A percentile compares a stretch with the other conserved stretches of the same genome.
phyloP scores from a whole-genome alignment of 1,284 basidiomycete genomes.

The Cutaneotrichosporon cavernicola region DNA sequence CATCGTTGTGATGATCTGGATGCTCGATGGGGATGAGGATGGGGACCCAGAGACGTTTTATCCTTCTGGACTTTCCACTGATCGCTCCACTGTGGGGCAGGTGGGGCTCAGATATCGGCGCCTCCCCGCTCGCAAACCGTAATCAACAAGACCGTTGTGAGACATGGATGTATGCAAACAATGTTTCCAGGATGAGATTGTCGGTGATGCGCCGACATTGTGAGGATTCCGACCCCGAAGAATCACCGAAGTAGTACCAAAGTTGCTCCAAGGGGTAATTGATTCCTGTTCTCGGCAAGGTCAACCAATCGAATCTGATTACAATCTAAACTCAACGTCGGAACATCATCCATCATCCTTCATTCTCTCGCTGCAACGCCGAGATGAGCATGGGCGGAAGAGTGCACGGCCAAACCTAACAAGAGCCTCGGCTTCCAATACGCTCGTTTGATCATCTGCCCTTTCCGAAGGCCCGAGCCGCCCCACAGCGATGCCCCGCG shows the following conservation, averaged over 20 bases:
- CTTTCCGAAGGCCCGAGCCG: too few relatives aligned
- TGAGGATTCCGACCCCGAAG: too few relatives aligned
- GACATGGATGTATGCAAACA: too few relatives aligned
- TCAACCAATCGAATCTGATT: background rate
- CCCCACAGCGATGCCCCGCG: background rate
- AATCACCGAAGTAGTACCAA: background rate
- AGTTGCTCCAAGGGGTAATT: background rate
- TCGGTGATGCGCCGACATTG: background rate
- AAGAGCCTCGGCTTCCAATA: too few relatives aligned
- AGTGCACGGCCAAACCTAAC: too few relatives aligned
- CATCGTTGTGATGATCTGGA: background rate
- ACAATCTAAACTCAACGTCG: too few relatives aligned
- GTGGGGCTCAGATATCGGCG: background rate
- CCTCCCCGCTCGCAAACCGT: background rate
- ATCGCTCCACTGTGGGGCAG: background rate
- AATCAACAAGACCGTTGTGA: too few relatives aligned
- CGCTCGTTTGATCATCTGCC: too few relatives aligned
- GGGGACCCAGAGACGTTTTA: background rate
- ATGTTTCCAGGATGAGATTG: background rate
- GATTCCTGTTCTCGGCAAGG: background rate
- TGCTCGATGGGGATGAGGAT: background rate
- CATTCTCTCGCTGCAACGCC: too few relatives aligned
- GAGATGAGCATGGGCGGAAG: too few relatives aligned
- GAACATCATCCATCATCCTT: background rate
- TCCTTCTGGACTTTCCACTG: too few relatives aligned